Evolutionary conservation across 1,284 basidiomycete genomes (phyloP).

Genomic region (Microbotryum scabiosae): DNA sequence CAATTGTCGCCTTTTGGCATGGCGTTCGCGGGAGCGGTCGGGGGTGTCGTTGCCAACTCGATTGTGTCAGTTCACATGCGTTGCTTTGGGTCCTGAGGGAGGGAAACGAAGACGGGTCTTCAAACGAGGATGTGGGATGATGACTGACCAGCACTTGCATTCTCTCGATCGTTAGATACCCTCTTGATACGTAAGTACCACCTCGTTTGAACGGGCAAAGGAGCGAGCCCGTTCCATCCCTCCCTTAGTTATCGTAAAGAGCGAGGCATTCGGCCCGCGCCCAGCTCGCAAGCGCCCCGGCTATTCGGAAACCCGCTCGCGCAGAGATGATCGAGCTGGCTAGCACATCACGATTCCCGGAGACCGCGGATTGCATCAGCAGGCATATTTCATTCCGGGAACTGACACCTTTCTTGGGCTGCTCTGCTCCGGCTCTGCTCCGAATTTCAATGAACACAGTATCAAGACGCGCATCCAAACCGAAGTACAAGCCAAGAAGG

Average conservation of each 20-base stretch:
- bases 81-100: too few species aligned
- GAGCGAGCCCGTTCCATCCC: neutral
- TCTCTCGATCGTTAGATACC: constrained; percentile 59
- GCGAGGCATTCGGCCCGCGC: too few species aligned
- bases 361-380: too few species aligned
- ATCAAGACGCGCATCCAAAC: constrained; percentile 96
- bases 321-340: too few species aligned
- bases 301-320: neutral
- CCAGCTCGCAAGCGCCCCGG: neutral
- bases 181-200: constrained; percentile 62
- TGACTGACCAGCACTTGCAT: neutral
- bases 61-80: constrained; percentile 55
- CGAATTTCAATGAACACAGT: constrained; percentile 42
- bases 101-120: too few species aligned
- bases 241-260: neutral
- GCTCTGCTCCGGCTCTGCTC: too few species aligned
- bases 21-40: constrained; percentile 88
- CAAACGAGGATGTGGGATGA: too few species aligned
- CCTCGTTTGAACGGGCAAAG: neutral
- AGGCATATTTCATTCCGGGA: too few species aligned
- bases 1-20: constrained; percentile 65
- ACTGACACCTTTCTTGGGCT: too few species aligned
- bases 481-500: constrained; percentile 25
- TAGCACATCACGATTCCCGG: too few species aligned
- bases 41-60: constrained; percentile 75